These are phyloP conservation scores for Puccinellia tenuiflora DNA, from an alignment of 176 grass and related monocot genomes.

Conservation along the genomic window DNA sequence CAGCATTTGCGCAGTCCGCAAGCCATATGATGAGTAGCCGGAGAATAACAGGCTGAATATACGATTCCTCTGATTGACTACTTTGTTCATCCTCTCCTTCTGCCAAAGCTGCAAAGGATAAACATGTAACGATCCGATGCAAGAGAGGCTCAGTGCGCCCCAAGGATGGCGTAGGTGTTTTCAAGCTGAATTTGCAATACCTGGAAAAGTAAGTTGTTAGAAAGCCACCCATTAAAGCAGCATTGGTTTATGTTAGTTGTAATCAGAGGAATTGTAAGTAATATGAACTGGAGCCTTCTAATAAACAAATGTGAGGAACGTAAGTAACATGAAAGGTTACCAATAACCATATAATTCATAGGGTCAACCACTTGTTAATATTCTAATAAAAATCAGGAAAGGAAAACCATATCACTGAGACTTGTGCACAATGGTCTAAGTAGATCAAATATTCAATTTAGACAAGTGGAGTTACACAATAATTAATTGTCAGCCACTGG, in stretches of 20 bases:
- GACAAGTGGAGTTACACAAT: slow-evolving; percentile 4
- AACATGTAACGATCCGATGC: slow-evolving; percentile 72
- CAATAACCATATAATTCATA: background rate
- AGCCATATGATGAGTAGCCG: slow-evolving; percentile 77
- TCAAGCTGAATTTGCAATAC: slow-evolving; percentile 81
- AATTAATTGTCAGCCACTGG: background rate
- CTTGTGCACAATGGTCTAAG: slow-evolving; percentile 2
- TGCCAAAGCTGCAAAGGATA: slow-evolving; percentile 64
- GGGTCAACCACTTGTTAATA: background rate
- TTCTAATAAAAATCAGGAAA: slow-evolving; percentile 2
- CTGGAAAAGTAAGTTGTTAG: slow-evolving; percentile 39
- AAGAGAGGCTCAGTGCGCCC: slow-evolving; percentile 68
- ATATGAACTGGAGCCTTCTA: background rate
- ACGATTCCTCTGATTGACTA: slow-evolving; percentile 38
- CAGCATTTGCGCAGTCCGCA: slow-evolving; percentile 77
- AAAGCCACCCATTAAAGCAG: background rate
- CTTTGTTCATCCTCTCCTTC: slow-evolving; percentile 55
- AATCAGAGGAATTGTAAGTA: too few species aligned
- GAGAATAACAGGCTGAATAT: slow-evolving; percentile 76
- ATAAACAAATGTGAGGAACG: background rate
- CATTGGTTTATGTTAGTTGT: background rate
- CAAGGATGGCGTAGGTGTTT: slow-evolving; percentile 58
- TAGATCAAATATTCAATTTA: background rate
- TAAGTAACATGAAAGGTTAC: background rate
- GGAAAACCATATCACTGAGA: background rate